Evolutionary conservation across 2,329 filamentous ascomycete genomes (phyloP).

Genomic region (Stemphylium beticola): DNA sequence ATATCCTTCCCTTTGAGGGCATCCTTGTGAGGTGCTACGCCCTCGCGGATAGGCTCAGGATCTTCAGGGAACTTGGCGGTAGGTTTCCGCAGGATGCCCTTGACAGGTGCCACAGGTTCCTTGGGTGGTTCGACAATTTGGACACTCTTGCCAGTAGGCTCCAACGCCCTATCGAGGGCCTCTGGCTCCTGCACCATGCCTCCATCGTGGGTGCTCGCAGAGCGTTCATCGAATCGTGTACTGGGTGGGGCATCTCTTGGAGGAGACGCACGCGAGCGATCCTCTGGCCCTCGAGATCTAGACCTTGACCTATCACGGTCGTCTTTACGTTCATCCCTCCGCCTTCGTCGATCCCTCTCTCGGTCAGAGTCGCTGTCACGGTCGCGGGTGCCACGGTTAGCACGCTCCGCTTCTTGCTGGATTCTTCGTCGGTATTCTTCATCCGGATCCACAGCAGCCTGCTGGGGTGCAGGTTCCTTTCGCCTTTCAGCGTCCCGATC

Average conservation of each 20-base stretch:
- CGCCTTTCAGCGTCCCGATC: slow-evolving; percentile 44
- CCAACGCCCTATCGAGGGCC: slow-evolving; percentile 27
- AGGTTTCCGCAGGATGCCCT: slow-evolving; percentile 85
- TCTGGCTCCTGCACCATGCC: slow-evolving; percentile 45
- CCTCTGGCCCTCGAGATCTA: slow-evolving; percentile 33
- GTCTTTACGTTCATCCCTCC: slow-evolving; percentile 37
- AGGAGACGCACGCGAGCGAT: slow-evolving; percentile 33
- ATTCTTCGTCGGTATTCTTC: slow-evolving; percentile 59
- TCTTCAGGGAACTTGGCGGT: slow-evolving; percentile 87
- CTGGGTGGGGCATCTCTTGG: slow-evolving; percentile 30
- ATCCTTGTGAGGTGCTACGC: slow-evolving; percentile 92
- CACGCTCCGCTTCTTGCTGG: slow-evolving; percentile 53
- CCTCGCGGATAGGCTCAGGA: slow-evolving; percentile 80
- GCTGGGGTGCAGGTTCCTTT: slow-evolving; percentile 38
- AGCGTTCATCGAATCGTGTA: slow-evolving; percentile 39
- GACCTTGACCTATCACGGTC: slow-evolving; percentile 11
- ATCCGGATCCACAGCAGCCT: slow-evolving; percentile 52
- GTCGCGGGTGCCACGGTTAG: slow-evolving; percentile 33
- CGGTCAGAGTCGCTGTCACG: slow-evolving; percentile 44
- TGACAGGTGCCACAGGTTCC: slow-evolving; percentile 69
- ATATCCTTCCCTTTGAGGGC: slow-evolving; percentile 74
- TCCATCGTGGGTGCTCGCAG: slow-evolving; percentile 35
- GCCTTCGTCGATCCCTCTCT: slow-evolving; percentile 43
- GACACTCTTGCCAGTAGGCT: slow-evolving; percentile 45
- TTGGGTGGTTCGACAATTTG: slow-evolving; percentile 73